These are phyloP conservation scores for Rhizophagus sp. DNA, from an alignment of 192 early-diverging fungal genomes.

Conservation along the genomic window DNA sequence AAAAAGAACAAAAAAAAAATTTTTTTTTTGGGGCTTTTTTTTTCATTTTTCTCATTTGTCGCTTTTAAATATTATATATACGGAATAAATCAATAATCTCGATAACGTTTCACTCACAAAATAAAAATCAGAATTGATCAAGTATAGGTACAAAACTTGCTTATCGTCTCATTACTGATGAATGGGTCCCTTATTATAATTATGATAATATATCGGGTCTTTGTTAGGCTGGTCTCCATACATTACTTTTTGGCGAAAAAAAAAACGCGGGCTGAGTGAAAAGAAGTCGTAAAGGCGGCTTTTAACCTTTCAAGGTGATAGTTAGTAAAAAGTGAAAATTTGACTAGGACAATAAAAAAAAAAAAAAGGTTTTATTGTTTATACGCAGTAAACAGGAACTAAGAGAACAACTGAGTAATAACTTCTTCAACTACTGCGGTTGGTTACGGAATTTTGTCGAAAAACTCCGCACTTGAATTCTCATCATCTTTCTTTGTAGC, in stretches of 20 bases:
- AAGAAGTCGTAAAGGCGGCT: background rate
- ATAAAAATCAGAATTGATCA: background rate
- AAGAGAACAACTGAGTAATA: background rate
- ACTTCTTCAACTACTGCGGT: background rate
- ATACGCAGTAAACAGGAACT: no score
- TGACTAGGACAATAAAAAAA: no score
- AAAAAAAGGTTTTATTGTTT: background rate
- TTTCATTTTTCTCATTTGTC: conserved; percentile 5
- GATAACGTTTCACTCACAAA: background rate
- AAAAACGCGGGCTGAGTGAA: background rate
- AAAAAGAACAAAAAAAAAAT: background rate
- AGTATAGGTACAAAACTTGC: background rate
- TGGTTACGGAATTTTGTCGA: background rate
- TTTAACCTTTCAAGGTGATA: background rate
- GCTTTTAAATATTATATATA: background rate
- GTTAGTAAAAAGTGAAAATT: background rate
- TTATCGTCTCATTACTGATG: background rate
- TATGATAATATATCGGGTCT: background rate
- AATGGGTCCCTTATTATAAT: background rate
- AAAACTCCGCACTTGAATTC: background rate
- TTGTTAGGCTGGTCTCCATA: background rate
- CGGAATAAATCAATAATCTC: background rate
- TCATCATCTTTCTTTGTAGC: background rate
- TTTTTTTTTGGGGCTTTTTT: background rate
- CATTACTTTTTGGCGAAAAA: background rate